phyloP scores from a whole-genome alignment of 768 basidiomycete genomes.

The Lactarius akahatsu region DNA sequence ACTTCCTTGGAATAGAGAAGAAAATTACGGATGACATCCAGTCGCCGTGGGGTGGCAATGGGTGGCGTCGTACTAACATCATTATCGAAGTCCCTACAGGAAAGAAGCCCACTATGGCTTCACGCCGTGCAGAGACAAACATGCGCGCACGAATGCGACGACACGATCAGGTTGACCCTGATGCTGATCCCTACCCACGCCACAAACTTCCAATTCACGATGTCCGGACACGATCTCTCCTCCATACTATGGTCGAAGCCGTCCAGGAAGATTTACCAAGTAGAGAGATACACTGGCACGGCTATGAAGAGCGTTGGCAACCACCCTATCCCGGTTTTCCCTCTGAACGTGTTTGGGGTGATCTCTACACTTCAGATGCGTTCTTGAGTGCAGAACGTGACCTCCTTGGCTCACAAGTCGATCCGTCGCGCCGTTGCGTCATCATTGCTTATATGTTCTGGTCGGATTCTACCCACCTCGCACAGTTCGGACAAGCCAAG shows the following conservation, averaged over 20 bases:
- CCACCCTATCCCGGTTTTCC: conserved; percentile 11
- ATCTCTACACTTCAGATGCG: conserved; percentile 5
- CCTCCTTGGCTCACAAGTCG: conserved; percentile 9
- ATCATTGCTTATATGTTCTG: conserved; percentile 23
- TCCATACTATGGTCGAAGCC: not conserved
- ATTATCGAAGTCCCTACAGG: not conserved
- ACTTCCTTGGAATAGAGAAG: not conserved
- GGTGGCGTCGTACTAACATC: not conserved
- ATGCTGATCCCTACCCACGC: not conserved
- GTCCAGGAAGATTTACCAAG: no score
- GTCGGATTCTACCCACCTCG: conserved; percentile 32
- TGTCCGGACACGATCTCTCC: not conserved
- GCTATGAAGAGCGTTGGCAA: conserved; percentile 29
- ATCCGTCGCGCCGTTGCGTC: conserved; percentile 26
- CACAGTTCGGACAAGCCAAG: conserved; percentile 30
- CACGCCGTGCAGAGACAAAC: not conserved
- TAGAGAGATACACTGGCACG: no score
- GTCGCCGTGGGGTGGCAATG: not conserved
- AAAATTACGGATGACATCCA: not conserved
- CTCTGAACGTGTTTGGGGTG: not conserved
- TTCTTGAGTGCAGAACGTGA: not conserved
- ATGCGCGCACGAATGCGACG: not conserved
- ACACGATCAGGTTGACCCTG: not conserved
- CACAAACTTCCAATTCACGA: not conserved
- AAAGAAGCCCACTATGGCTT: not conserved